Base-by-base conservation (phyloP, 257 asterid genomes). In the Solanum commersonii region DNA sequence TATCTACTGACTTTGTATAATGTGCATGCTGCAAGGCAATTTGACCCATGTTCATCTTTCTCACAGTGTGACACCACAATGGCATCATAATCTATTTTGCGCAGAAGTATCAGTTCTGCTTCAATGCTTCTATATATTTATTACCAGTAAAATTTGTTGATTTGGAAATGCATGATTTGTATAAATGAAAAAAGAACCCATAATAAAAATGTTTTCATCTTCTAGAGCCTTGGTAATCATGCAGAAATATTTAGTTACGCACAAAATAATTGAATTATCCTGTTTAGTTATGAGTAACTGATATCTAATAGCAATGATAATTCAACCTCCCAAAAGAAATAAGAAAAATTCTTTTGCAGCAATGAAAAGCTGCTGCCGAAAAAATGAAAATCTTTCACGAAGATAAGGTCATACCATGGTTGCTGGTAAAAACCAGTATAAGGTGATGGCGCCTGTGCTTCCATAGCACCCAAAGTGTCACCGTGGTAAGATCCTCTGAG, bases 401-500 rank as follows among this genome's bases (percentile, higher is more conserved):
- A 86, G 63, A 89, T 70, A 88, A 31, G 68, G 37, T 5, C 90
- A 46, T 96, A 97, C 99, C 99, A 97, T 87, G 99, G 99, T 91
- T 97, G 99, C 95, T 97, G 99, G 90, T 93, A 97, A 89, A 96
- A 88, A 87, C 98, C 99, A 90, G 99, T 97, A 88, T 94, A 97
- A 56, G 98, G 94, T 27, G 99, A 97, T 86, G 99, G 98, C 73
- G 99, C 98, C 89, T 97, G 99, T 34, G 99, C 99, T 93, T 97
- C 99, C 99, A 97, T 97, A 86, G 99, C 99, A 87, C 99, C 99
- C 91, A 97, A 92, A 84, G 99, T 97, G 93, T 97, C 99, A 44
- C 99, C 99, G 89, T 97, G 99, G 94, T 97, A 96, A 84, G 98
- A 95, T 90, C 99, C 99, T 87, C 89, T 95, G 81, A 97, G 98